Base-by-base conservation (phyloP, 2,329 filamentous ascomycete genomes). In the Fonsecaea pedrosoi region DNA sequence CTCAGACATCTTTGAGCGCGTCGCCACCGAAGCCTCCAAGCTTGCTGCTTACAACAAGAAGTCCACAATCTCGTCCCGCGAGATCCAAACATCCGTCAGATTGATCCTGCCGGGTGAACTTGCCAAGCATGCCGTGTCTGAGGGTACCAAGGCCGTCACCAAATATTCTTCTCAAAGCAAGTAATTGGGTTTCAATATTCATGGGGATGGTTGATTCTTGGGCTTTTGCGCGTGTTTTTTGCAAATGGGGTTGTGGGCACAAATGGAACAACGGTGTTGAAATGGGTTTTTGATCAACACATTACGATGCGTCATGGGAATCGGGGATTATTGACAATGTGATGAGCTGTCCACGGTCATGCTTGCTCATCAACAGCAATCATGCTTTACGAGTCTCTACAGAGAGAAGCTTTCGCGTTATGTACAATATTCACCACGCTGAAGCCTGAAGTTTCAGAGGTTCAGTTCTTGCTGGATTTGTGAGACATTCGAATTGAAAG, bases 21-120 rank as follows among this genome's bases (percentile, higher is more conserved):
- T 99, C 75, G 95, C 95, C 73, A 97, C 95, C 67, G 95, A 99
- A 85, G 95, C 95, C 60, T 97, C 92, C 81, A 99, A 99, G 90
- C 90, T 99, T 70, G 95, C 95, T 75, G 95, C 95, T 72, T 99
- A 99, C 88, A 99, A 99, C 91, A 99, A 98, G 91, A 99, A 99
- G 89, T 98, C 94, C 60, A 99, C 95, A 81, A 99, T 99, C 84
- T 98, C 94, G 62, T 98, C 95, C 74, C 91, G 95, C 79, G 95
- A 99, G 86, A 99, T 99, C 80, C 95, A 99, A 88, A 99, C 95
- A 76, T 97, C 95, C 75, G 95, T 99, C 76, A 91, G 95, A 74
- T 89, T 99, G 70, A 99, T 99, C 84, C 91, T 99, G 62, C 95
- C 95, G 55, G 95, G 95, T 85, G 95, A 99, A 86, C 89, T 99